Conservation (phyloP, 2,329 filamentous ascomycete genomes). For the Ramularia collo-cygni region DNA sequence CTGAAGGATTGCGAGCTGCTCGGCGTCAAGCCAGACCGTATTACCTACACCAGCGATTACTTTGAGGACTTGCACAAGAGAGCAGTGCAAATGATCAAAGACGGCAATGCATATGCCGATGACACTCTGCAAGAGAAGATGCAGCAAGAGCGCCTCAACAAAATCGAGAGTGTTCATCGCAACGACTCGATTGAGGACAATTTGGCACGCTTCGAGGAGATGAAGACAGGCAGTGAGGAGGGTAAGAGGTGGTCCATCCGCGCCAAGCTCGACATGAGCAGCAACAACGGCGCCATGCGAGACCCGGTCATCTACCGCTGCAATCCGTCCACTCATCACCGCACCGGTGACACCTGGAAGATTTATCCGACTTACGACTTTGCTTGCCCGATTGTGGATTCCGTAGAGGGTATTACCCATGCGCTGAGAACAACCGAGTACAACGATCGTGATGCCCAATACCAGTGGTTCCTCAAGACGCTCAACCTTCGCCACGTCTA, state of each 20-base stretch:
- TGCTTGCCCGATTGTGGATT: constrained; percentile 74
- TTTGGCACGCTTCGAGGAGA: constrained; percentile 79
- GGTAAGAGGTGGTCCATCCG: constrained; percentile 85
- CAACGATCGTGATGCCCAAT: constrained; percentile 78
- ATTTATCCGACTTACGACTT: constrained; percentile 86
- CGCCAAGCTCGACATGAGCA: constrained; percentile 85
- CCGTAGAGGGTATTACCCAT: constrained; percentile 74
- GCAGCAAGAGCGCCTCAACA: constrained; percentile 75
- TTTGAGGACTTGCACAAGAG: constrained; percentile 87
- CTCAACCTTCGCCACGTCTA: constrained; percentile 68
- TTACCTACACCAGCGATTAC: constrained; percentile 91
- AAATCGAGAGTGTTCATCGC: constrained; percentile 73
- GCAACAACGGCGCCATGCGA: constrained; percentile 90
- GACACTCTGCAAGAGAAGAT: constrained; percentile 88
- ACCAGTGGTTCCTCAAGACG: constrained; percentile 76
- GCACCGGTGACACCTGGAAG: constrained; percentile 73
- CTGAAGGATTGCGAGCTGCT: constrained; percentile 85
- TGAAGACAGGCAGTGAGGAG: constrained; percentile 77
- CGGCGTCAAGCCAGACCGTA: constrained; percentile 80
- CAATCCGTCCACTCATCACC: constrained; percentile 67
- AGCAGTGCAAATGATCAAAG: constrained; percentile 75
- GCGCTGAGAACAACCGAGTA: constrained; percentile 80
- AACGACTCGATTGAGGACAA: constrained; percentile 76
- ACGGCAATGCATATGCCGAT: constrained; percentile 86
- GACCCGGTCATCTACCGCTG: constrained; percentile 97